Conservation (phyloP, 2,329 filamentous ascomycete genomes). For the Fusarium abutilonis region DNA sequence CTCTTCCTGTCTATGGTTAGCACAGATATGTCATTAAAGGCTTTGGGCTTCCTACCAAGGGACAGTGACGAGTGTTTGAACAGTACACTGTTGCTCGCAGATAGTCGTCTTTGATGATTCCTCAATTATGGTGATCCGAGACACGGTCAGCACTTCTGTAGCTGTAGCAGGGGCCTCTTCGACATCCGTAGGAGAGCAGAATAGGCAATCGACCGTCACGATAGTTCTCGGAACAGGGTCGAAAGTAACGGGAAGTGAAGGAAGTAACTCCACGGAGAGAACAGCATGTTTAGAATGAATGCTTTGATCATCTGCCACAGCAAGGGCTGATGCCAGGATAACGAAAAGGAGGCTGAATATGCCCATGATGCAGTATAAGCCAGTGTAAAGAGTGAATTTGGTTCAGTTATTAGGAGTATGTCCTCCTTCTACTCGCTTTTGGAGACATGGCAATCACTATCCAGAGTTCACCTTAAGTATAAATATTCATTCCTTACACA, state of each 20-base stretch:
- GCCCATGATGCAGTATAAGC: conserved; percentile 34
- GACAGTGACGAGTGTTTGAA: conserved; percentile 37
- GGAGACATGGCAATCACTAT: conserved; percentile 1
- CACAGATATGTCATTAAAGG: neutral
- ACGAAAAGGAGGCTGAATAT: conserved; percentile 23
- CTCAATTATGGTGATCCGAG: neutral
- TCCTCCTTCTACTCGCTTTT: conserved; percentile 19
- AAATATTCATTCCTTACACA: conserved; percentile 19
- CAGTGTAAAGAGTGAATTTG: conserved; percentile 32
- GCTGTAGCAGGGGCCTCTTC: conserved; percentile 1
- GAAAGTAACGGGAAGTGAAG: conserved; percentile 10
- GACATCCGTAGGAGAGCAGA: conserved; percentile 20
- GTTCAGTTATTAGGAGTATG: conserved; percentile 13
- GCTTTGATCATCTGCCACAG: conserved; percentile 6
- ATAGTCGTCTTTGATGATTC: conserved; percentile 28
- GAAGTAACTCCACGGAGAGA: conserved; percentile 21
- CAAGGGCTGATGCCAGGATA: conserved; percentile 19
- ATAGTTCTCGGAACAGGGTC: conserved; percentile 15
- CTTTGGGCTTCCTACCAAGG: conserved; percentile 22
- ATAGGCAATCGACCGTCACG: conserved; percentile 34
- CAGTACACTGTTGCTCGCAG: conserved; percentile 35
- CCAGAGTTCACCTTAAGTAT: conserved; percentile 28
- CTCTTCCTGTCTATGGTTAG: conserved; percentile 23
- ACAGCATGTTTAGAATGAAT: conserved; percentile 13
- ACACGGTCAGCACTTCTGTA: neutral